Conservation (phyloP, 192 early-diverging fungal species). For the Oehlia diaphana region DNA sequence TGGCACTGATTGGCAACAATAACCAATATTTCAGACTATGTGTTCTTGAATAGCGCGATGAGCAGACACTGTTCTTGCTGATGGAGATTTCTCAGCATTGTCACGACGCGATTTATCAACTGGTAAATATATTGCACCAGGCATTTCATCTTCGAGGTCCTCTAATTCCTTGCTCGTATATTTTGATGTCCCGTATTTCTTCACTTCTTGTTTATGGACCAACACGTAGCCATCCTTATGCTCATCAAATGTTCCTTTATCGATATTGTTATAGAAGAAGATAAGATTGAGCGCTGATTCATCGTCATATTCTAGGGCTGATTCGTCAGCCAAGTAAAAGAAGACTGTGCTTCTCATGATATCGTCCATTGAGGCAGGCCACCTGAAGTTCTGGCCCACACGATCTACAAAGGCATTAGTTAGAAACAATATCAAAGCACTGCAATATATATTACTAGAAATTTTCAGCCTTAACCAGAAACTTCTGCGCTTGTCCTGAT, state of each 20-base stretch:
- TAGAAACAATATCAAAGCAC: conserved; percentile 12
- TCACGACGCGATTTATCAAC: conserved; percentile 12
- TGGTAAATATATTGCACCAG: neutral
- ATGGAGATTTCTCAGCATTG: neutral
- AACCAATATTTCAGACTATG: conserved; percentile 22
- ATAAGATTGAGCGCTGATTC: neutral
- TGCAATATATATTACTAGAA: neutral
- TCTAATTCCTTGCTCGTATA: conserved; percentile 16
- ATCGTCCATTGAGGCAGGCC: conserved; percentile 9
- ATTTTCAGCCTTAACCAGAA: conserved; percentile 21
- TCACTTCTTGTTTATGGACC: conserved; percentile 16
- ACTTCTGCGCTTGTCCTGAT: conserved; percentile 6
- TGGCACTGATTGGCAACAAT: neutral
- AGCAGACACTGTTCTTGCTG: neutral
- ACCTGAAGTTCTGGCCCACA: conserved; percentile 7
- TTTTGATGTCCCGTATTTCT: conserved; percentile 6
- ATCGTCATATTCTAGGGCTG: conserved; percentile 17
- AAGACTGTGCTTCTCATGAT: neutral
- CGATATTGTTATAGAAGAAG: conserved; percentile 8
- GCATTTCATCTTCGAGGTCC: conserved; percentile 16
- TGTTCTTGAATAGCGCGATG: neutral
- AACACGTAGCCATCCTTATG: conserved; percentile 2
- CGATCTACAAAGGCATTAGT: conserved; percentile 21
- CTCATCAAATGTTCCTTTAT: conserved; percentile 22
- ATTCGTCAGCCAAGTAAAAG: neutral